Evolutionary conservation across 1,284 basidiomycete genomes (phyloP), one percentile per base, ranked within the genome.

Genomic region (Butyriboletus regius): DNA sequence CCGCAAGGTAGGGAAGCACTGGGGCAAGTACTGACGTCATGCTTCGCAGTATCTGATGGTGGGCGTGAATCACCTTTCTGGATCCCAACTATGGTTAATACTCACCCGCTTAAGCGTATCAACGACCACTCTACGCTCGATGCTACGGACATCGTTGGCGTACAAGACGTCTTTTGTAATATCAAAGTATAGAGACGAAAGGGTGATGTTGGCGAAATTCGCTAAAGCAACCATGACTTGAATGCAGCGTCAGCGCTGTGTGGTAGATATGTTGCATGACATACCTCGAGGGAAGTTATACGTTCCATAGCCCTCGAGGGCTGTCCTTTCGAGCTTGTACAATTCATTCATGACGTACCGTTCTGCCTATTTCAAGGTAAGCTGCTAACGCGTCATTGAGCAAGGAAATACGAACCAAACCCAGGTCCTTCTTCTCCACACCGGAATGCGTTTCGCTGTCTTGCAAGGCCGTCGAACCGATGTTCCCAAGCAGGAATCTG

Each of bases 91-190:
- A 33, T 54, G 38, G 34, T 26, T 7, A 5, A 35, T 2, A 55
- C 75, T 54, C 50, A 91, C 88, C 64, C 87, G 76, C 48, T 84
- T 75, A 14, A 97, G 71, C 0, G 91, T 86, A 2, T 83, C 81
- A 3, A 93, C 67, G 17, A 88, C 75, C 1, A 78, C 77, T 48
- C 77, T 72, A 12, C 95, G 79, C 42, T 82, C 74, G 1, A 68
- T 56, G 53, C 79, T 78, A 12, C 74, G 60, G 1, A 68, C 53
- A 4, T 71, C 66, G 59, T 91, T 78, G 29, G 89, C 87, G 65
- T 99, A 98, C 5, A 99, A 72, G 34, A 79, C 79, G 67, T 98
- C 95, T 68, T 98, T 98, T 47, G 82, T 87, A 41, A 91, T 82
- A 62, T 95, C 92, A 56, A 98, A 90, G 70, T 98, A 98, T 18